Conservation (phyloP, 345 rosid genomes). For the Tarenaya hassleriana region DNA sequence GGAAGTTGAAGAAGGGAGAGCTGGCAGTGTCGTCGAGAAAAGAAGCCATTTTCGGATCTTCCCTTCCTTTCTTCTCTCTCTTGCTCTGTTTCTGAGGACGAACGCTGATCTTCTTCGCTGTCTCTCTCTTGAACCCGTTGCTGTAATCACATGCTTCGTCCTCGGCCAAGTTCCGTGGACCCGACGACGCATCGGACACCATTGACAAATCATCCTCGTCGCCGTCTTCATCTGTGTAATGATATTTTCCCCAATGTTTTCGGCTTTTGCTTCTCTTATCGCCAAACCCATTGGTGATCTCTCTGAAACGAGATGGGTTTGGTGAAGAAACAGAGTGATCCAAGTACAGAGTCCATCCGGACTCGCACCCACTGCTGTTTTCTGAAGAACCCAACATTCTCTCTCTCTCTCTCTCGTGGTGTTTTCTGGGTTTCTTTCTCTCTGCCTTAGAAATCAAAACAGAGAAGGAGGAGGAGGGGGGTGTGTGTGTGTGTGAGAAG, state of each 20-base stretch:
- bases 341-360: constrained; percentile 96
- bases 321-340: constrained; percentile 57
- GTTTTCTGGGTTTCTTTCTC: not conserved
- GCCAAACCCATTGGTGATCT: constrained; percentile 20
- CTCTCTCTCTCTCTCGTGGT: constrained; percentile 8
- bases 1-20: constrained; percentile 54
- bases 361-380: constrained; percentile 80
- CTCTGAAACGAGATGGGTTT: constrained; percentile 23
- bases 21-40: constrained; percentile 90
- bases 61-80: constrained; percentile 35
- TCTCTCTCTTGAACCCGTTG: constrained; percentile 4
- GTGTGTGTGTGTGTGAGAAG: not conserved
- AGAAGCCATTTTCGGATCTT: constrained; percentile 35
- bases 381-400: constrained; percentile 51
- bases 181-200: constrained; percentile 99
- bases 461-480: not conserved
- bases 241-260: constrained; percentile 17
- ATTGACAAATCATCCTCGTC: constrained; percentile 83
- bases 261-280: constrained; percentile 16
- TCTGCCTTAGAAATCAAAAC: constrained; percentile 11
- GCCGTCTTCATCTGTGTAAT: constrained; percentile 27
- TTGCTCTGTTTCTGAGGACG: constrained; percentile 30
- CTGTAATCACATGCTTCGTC: constrained; percentile 28
- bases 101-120: constrained; percentile 16
- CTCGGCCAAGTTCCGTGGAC: constrained; percentile 63